A percentile compares a stretch with the other conserved stretches of the same genome.
Evolutionary conservation across 495 filamentous ascomycete species (phyloP).

Genomic region (Aspergillus sclerotioniger): DNA sequence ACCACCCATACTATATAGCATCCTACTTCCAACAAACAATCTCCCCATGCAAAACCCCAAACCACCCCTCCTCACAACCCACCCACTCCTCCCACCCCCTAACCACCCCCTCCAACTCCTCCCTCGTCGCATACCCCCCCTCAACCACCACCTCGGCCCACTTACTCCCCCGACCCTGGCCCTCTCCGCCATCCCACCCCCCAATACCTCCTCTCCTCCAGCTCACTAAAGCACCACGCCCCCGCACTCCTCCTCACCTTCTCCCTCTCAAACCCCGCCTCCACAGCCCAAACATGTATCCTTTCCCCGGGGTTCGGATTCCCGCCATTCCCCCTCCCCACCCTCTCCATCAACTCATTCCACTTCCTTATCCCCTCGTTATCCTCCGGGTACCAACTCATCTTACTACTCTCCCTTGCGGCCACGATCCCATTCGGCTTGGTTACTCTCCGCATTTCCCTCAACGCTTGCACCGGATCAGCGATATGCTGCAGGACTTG

Average conservation of each 20-base stretch:
- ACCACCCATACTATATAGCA: no score
- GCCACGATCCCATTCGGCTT: conserved; percentile 51
- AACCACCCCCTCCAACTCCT: conserved; percentile 40
- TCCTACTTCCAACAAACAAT: conserved; percentile 46
- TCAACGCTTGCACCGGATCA: conserved; percentile 42
- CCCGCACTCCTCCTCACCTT: conserved; percentile 38
- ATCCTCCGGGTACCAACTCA: conserved; percentile 50
- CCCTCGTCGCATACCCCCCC: conserved; percentile 35
- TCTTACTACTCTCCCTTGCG: conserved; percentile 43
- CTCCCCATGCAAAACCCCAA: conserved; percentile 51
- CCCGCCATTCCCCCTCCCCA: conserved; percentile 38
- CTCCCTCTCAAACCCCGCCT: conserved; percentile 42
- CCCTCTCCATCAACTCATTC: conserved; percentile 31
- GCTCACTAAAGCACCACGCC: conserved; percentile 47
- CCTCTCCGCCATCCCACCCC: conserved; percentile 47
- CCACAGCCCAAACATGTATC: conserved; percentile 48
- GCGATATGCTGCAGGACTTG: conserved; percentile 57
- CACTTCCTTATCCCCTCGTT: conserved; percentile 39
- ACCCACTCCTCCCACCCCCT: conserved; percentile 45
- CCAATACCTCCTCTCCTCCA: conserved; percentile 47
- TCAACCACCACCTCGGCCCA: conserved; percentile 37
- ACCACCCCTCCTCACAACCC: conserved; percentile 50
- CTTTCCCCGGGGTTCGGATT: conserved; percentile 47
- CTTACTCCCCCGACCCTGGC: conserved; percentile 33
- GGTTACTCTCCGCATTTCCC: conserved; percentile 50